A percentile compares a stretch with the other conserved stretches of the same genome.
Evolutionary conservation across 495 filamentous ascomycete genomes (phyloP).

Genomic region (Emericellopsis terricola): DNA sequence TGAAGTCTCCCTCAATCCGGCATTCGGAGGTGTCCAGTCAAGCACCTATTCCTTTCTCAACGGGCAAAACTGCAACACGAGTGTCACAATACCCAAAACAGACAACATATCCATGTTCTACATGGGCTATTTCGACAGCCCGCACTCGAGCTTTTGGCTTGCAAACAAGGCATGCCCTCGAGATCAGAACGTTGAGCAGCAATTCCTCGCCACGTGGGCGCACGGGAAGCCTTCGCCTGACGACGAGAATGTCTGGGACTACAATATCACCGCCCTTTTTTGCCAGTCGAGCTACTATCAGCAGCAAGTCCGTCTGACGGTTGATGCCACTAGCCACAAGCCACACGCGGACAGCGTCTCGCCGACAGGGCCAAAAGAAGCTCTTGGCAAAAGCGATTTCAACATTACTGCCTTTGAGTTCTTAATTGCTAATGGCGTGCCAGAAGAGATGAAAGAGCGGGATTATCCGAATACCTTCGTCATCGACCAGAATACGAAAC

Average conservation of each 20-base stretch:
- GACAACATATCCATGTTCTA: slow-evolving; percentile 3
- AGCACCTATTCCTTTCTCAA: slow-evolving; percentile 9
- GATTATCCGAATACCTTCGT: slow-evolving; percentile 2
- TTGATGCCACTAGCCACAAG: slow-evolving; percentile 5
- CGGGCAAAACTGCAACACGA: slow-evolving; percentile 10
- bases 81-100: neutral
- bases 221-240: neutral
- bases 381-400: slow-evolving; percentile 12
- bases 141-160: slow-evolving; percentile 8
- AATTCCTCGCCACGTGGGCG: slow-evolving; percentile 15
- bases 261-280: slow-evolving; percentile 15
- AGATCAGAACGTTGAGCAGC: slow-evolving; percentile 4
- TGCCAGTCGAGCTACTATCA: slow-evolving; percentile 20
- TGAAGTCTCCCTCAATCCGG: neutral
- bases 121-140: slow-evolving; percentile 13
- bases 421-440: slow-evolving; percentile 8
- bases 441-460: neutral
- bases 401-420: slow-evolving; percentile 17
- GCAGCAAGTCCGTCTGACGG: slow-evolving; percentile 13
- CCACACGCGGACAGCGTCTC: neutral
- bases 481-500: slow-evolving; percentile 3
- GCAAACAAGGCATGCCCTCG: too few species aligned
- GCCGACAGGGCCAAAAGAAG: slow-evolving; percentile 4
- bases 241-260: neutral
- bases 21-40: neutral